These are phyloP conservation scores for Takashimella tepidaria DNA, from an alignment of 1,284 basidiomycete species.

Conservation along the genomic window DNA sequence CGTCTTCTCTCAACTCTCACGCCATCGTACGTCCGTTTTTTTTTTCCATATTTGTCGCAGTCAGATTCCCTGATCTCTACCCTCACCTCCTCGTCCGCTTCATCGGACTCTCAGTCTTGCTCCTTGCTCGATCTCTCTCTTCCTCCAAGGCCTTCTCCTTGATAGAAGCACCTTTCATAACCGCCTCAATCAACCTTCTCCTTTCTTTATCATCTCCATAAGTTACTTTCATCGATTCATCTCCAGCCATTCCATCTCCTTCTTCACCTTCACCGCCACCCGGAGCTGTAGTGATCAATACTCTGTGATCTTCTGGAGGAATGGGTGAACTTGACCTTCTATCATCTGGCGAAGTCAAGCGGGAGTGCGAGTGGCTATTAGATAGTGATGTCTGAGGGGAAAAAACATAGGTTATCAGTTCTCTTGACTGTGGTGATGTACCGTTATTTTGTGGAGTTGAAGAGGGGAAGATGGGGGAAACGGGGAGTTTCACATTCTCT, in stretches of 20 bases:
- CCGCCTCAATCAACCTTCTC: conserved; percentile 29
- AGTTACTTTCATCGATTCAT: conserved; percentile 34
- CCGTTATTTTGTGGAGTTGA: too few species aligned
- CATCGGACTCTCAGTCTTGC: neutral
- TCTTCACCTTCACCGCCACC: neutral
- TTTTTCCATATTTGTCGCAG: too few species aligned
- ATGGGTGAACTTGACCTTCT: neutral
- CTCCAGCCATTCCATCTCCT: conserved; percentile 6
- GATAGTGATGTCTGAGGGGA: neutral
- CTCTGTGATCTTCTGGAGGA: neutral
- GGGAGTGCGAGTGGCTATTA: neutral
- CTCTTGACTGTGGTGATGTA: too few species aligned
- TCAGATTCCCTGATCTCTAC: too few species aligned
- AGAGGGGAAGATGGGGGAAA: too few species aligned
- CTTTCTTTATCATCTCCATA: conserved; percentile 37
- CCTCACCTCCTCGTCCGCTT: neutral
- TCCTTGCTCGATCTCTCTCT: neutral
- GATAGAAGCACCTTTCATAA: conserved; percentile 9
- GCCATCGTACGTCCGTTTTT: too few species aligned
- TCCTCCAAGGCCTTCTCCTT: neutral
- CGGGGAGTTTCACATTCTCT: too few species aligned
- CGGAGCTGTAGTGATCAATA: neutral
- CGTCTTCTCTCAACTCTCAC: too few species aligned
- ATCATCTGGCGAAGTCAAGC: neutral
- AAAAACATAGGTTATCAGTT: too few species aligned